These are phyloP conservation scores for Tolypocladium sp. DNA, from an alignment of 2,329 filamentous ascomycete species.

Conservation along the genomic window DNA sequence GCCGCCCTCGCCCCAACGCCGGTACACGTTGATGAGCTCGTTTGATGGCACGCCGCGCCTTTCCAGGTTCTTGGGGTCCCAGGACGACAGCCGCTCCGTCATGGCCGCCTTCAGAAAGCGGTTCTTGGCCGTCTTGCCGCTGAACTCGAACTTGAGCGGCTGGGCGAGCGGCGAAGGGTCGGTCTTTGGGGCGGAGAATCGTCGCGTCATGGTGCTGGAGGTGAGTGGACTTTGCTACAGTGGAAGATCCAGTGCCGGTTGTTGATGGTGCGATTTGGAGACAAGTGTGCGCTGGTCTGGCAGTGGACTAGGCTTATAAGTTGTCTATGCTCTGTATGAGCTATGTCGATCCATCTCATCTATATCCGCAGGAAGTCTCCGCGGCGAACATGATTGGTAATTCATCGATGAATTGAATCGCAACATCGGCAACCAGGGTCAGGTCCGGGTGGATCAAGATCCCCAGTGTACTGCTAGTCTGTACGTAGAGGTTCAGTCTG, in stretches of 20 bases:
- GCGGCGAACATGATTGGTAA: background rate
- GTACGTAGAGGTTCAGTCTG: too few relatives aligned
- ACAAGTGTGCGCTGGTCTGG: background rate
- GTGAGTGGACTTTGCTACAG: background rate
- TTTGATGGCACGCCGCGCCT: slow-evolving; percentile 34
- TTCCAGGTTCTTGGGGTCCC: slow-evolving; percentile 42
- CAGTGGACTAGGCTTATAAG: too few relatives aligned
- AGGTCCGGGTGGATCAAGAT: background rate
- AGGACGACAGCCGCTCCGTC: slow-evolving; percentile 55
- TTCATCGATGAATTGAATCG: background rate
- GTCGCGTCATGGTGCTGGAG: slow-evolving; percentile 5
- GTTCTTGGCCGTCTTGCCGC: slow-evolving; percentile 48
- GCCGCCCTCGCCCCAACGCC: slow-evolving; percentile 48
- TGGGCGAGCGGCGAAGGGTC: slow-evolving; percentile 23
- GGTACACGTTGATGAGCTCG: slow-evolving; percentile 43
- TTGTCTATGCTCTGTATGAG: too few relatives aligned
- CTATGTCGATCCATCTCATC: too few relatives aligned
- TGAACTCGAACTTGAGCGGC: slow-evolving; percentile 40
- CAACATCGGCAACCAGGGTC: too few relatives aligned
- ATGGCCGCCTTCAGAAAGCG: slow-evolving; percentile 61
- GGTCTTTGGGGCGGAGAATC: slow-evolving; percentile 1
- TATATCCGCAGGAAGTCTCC: background rate
- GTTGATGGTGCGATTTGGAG: background rate
- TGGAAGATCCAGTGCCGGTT: background rate
- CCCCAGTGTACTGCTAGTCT: too few relatives aligned